Base-by-base conservation (phyloP, 495 filamentous ascomycete species). In the Xylaria palmicola region DNA sequence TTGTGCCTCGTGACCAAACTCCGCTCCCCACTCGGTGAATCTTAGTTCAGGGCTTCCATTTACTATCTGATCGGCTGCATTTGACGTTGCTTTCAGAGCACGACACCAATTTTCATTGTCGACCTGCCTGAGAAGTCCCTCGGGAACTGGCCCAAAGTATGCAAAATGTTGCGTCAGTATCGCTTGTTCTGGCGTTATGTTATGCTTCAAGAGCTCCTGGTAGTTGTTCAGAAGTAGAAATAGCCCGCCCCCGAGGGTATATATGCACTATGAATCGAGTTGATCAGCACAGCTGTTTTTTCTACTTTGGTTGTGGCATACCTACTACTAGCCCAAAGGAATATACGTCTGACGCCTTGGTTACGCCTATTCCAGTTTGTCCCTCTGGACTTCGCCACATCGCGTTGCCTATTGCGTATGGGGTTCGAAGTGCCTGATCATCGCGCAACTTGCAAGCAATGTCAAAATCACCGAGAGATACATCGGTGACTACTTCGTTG, bases 301-400 rank as follows among this genome's bases (percentile, higher is more conserved):
- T 41, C n/a, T 2, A 53, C 30, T 19, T 53, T 59, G 56, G 62
- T 48, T 29, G 62, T 62, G 48, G 51, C 61, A 57, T 37, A 66
- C 68, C 62, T 68, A 72, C 69, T 44, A 72, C 68, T 29, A 72
- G 68, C 55, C 68, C 69, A 68, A 66, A 72, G 22, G 68, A 69
- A 56, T 67, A 71, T 15, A 71, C 56, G 48, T 69, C 68, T 43
- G 68, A 71, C 17, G 63, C 53, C 55, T 67, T 66, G 17, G 64
- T 66, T 27, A 67, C 52, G 19, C 69, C 71, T 39, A 49, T 65
- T 65, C 62, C 69, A 17, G 64, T 66, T 47, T 72, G 69, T 50
- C 67, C 69, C 68, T 73, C 71, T 62, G 71, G 71, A 61, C 69
- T 70, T 56, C 67, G 66, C 66, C 62, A 74, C 68, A 72, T 74